A percentile compares a stretch with the other conserved stretches of the same genome.
Conservation (phyloP, 2,329 filamentous ascomycete species). For the Monosporascus sp. region DNA sequence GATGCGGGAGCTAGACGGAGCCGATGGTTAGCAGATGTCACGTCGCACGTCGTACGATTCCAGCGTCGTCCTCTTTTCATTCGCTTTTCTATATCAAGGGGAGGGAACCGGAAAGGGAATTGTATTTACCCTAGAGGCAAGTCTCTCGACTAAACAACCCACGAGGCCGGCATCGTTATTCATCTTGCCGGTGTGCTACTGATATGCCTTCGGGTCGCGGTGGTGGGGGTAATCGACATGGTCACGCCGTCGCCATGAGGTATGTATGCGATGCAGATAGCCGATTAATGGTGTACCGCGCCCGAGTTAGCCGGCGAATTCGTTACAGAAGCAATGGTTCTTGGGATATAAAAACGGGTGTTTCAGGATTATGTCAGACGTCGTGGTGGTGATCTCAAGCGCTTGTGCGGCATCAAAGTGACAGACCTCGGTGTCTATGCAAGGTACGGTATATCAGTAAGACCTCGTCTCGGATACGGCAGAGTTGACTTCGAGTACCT, state of each 20-base stretch:
- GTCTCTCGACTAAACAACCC: constrained; percentile 56
- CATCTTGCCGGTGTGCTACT: constrained; percentile 35
- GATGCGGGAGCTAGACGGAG: constrained; percentile 51
- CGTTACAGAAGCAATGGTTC: no score
- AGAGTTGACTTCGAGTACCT: no score
- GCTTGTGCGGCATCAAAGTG: no score
- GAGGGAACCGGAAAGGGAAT: background rate
- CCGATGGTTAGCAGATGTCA: background rate
- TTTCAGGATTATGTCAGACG: no score
- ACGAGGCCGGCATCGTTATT: constrained; percentile 55
- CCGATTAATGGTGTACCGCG: background rate
- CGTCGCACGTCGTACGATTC: background rate
- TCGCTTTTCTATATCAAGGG: no score
- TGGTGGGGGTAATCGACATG: constrained; percentile 25
- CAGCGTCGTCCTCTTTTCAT: no score
- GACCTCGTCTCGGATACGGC: no score
- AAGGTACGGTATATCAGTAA: no score
- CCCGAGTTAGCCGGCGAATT: no score
- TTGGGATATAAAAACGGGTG: no score
- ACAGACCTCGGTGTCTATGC: no score
- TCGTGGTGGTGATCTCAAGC: no score
- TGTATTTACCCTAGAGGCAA: constrained; percentile 51
- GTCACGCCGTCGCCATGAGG: constrained; percentile 24
- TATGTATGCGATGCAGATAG: background rate
- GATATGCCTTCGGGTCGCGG: constrained; percentile 25